These are phyloP conservation scores for Sporothrix pseudoabietina DNA, from an alignment of 2,329 filamentous ascomycete genomes.

Conservation along the genomic window DNA sequence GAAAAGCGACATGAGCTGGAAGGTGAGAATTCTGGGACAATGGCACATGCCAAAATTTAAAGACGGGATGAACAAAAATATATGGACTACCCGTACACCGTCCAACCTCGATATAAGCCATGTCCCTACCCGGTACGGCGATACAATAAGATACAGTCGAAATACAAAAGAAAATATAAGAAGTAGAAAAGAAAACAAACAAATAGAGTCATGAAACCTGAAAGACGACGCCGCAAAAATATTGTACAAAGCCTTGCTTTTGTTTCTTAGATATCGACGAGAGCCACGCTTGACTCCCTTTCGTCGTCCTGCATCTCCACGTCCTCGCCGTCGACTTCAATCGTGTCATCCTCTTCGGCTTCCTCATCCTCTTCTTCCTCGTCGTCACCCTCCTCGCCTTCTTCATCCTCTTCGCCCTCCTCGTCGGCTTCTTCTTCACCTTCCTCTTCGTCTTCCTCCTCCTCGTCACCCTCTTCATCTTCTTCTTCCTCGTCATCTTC, in stretches of 20 bases:
- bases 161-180: not conserved
- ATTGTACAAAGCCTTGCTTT: not conserved
- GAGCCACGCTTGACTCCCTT: slow-evolving; percentile 2
- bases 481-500: slow-evolving; percentile 19
- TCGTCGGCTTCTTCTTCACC: not conserved
- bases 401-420: not conserved
- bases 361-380: slow-evolving; percentile 25
- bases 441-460: slow-evolving; percentile 36
- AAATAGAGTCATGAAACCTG: not conserved
- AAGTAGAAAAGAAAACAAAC: not conserved
- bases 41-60: not conserved
- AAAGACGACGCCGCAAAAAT: slow-evolving; percentile 1
- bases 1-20: not conserved
- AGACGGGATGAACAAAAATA: not conserved
- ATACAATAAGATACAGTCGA: not conserved
- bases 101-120: not conserved
- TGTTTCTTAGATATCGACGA: slow-evolving; percentile 6
- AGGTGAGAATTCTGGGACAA: not conserved
- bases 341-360: slow-evolving; percentile 26
- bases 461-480: slow-evolving; percentile 30
- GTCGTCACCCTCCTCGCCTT: slow-evolving; percentile 1
- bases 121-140: not conserved
- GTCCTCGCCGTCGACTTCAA: slow-evolving; percentile 13
- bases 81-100: not conserved
- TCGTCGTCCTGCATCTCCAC: slow-evolving; percentile 28